Percentiles rank a stretch among this genome's conserved stretches.
phyloP scores from a whole-genome alignment of 1,284 basidiomycete species.

The Testicularia cyperi region DNA sequence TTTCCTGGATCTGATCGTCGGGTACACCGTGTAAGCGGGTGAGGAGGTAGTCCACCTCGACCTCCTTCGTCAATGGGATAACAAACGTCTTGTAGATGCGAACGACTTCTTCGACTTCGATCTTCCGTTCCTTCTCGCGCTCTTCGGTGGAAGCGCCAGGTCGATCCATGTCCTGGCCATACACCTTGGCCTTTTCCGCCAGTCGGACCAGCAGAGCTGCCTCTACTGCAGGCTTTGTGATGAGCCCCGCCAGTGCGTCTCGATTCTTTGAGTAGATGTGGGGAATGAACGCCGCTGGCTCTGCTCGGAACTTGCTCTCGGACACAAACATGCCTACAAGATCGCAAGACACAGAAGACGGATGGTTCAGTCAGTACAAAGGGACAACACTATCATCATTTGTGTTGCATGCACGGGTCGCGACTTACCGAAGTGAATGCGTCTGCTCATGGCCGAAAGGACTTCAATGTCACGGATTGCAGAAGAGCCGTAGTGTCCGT shows the following conservation, averaged over 20 bases:
- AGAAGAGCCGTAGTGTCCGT: slow-evolving; percentile 95
- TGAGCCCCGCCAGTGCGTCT: slow-evolving; percentile 71
- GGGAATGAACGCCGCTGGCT: slow-evolving; percentile 84
- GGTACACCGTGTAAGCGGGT: slow-evolving; percentile 24
- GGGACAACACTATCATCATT: too few relatives aligned
- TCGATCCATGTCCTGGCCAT: slow-evolving; percentile 81
- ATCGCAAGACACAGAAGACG: too few relatives aligned
- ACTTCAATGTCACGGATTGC: slow-evolving; percentile 93
- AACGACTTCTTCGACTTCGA: slow-evolving; percentile 89
- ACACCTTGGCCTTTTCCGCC: slow-evolving; percentile 85
- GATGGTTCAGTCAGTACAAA: too few relatives aligned
- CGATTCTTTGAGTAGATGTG: slow-evolving; percentile 82
- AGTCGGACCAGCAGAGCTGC: slow-evolving; percentile 80
- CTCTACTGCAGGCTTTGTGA: slow-evolving; percentile 96
- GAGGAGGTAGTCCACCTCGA: slow-evolving; percentile 69
- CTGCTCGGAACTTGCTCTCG: slow-evolving; percentile 86
- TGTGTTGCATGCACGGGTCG: too few relatives aligned
- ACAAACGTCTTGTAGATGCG: slow-evolving; percentile 90
- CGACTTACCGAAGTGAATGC: slow-evolving; percentile 93
- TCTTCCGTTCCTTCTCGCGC: slow-evolving; percentile 65
- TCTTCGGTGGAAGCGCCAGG: slow-evolving; percentile 20
- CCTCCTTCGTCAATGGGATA: slow-evolving; percentile 94
- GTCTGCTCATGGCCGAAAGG: slow-evolving; percentile 86
- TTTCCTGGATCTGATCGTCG: slow-evolving; percentile 8
- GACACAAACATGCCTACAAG: slow-evolving; percentile 99